A percentile compares a stretch with the other conserved stretches of the same genome.
phyloP scores from a whole-genome alignment of 2,329 filamentous ascomycete genomes.

The Cytospora chrysosperma region DNA sequence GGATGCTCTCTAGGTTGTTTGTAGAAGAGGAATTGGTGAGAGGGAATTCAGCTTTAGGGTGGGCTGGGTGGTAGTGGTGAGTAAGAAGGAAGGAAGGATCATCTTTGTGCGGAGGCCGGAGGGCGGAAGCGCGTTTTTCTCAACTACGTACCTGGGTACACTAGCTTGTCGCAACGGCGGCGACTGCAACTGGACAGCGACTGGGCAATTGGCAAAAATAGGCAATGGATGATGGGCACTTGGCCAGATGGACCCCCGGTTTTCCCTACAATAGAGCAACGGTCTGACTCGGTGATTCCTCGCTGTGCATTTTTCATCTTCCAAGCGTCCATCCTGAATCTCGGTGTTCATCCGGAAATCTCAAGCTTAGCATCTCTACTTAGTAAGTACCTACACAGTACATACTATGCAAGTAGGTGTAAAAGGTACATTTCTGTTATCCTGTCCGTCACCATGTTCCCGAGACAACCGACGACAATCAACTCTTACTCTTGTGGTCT shows the following conservation, averaged over 20 bases:
- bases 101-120: conserved; percentile 3
- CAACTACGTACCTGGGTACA: neutral
- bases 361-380: neutral
- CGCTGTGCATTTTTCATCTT: neutral
- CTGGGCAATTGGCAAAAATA: neutral
- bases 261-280: neutral
- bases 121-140: conserved; percentile 20
- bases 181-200: neutral
- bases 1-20: neutral
- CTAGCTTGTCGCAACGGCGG: neutral
- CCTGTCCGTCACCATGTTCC: too few species aligned
- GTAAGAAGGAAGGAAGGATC: conserved; percentile 13
- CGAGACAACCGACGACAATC: too few species aligned
- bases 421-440: too few species aligned
- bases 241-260: too few species aligned
- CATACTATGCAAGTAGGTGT: too few species aligned
- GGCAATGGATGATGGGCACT: too few species aligned
- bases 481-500: too few species aligned
- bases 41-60: neutral
- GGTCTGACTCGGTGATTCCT: neutral
- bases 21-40: neutral
- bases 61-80: neutral
- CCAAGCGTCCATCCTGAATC: neutral
- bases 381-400: too few species aligned
- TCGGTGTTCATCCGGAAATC: neutral